A percentile compares a stretch with the other conserved stretches of the same genome.
These are phyloP conservation scores for Stemphylium lycopersici DNA, from an alignment of 2,329 filamentous ascomycete species.

Conservation along the genomic window DNA sequence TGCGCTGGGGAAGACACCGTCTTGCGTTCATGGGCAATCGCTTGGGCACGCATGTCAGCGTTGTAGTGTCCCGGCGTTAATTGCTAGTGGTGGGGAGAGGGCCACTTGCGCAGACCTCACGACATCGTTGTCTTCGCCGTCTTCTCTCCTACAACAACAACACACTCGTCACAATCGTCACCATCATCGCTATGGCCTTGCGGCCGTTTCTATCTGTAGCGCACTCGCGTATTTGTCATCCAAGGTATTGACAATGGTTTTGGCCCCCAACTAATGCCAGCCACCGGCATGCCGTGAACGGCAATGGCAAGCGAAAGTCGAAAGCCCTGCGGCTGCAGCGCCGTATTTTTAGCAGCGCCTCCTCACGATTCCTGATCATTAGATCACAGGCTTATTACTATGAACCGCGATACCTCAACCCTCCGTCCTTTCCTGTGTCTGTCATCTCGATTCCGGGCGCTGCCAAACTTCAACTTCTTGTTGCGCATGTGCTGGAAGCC, in stretches of 20 bases:
- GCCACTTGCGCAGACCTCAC: not conserved
- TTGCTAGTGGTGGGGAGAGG: not conserved
- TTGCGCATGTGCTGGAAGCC: too few relatives aligned
- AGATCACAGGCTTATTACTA: not conserved
- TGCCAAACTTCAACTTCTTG: too few relatives aligned
- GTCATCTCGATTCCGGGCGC: not conserved
- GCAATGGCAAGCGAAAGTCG: conserved; percentile 15
- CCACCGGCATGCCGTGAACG: conserved; percentile 5
- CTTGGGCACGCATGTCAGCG: not conserved
- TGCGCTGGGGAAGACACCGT: too few relatives aligned
- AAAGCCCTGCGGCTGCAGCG: conserved; percentile 12
- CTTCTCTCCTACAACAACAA: not conserved
- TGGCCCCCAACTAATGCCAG: conserved; percentile 18
- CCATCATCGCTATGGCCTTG: not conserved
- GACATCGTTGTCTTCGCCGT: not conserved
- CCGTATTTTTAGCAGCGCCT: conserved; percentile 25
- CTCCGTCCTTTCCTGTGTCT: not conserved
- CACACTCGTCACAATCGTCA: not conserved
- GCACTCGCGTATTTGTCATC: not conserved
- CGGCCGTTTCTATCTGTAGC: not conserved
- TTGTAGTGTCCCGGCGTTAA: not conserved
- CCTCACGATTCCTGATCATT: not conserved
- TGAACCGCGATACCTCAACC: not conserved
- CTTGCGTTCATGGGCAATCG: not conserved
- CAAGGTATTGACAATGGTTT: conserved; percentile 3